These are phyloP conservation scores for Sugiyamaella chiloensis DNA, from an alignment of 805 yeast genomes.

Conservation along the genomic window DNA sequence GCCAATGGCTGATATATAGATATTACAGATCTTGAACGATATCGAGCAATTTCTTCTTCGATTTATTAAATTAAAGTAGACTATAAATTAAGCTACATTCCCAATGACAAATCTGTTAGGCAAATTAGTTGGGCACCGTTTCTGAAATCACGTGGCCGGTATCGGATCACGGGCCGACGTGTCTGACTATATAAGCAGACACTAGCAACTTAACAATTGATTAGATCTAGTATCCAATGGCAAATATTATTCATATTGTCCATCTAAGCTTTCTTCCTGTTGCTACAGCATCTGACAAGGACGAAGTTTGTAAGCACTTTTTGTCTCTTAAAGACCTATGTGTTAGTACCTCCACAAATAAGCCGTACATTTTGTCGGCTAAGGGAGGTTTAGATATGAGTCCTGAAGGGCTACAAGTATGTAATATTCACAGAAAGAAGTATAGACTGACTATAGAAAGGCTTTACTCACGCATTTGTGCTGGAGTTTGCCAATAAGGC, in stretches of 20 bases:
- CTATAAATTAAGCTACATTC: too few species aligned
- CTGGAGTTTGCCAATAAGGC: constrained; percentile 9
- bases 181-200: too few species aligned
- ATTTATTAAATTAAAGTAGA: too few species aligned
- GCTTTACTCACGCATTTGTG: constrained; percentile 4
- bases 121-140: too few species aligned
- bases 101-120: too few species aligned
- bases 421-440: background rate
- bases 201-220: background rate
- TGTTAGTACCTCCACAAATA: background rate
- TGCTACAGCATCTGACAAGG: background rate
- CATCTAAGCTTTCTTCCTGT: background rate
- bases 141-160: too few species aligned
- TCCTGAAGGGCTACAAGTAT: constrained; percentile 4
- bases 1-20: background rate
- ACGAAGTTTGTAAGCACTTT: constrained; percentile 2
- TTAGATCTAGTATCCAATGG: too few species aligned
- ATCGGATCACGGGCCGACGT: too few species aligned
- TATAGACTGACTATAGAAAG: background rate
- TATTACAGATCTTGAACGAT: too few species aligned
- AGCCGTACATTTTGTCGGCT: constrained; percentile 4
- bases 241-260: background rate
- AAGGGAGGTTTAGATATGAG: background rate
- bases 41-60: too few species aligned
- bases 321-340: constrained; percentile 4